These are phyloP conservation scores for Triglochin maritima DNA, from an alignment of 106 monocot genomes.

Conservation along the genomic window DNA sequence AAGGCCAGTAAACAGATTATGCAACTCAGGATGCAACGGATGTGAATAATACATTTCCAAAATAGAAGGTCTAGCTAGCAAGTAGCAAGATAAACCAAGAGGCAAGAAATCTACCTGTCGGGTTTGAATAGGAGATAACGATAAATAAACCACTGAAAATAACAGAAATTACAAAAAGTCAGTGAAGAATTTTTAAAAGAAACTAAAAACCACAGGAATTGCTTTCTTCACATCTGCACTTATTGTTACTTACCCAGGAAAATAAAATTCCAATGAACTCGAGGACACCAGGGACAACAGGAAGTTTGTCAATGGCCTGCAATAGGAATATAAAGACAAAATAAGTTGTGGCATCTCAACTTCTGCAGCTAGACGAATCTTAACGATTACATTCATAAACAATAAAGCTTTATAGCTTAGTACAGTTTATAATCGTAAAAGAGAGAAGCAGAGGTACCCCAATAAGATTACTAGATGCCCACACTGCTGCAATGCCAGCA, in stretches of 20 bases:
- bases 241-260: conserved; percentile 58
- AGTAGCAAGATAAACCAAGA: not conserved
- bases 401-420: too few relatives aligned
- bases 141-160: conserved; percentile 75
- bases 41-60: too few relatives aligned
- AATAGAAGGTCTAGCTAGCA: too few relatives aligned
- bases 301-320: conserved; percentile 82
- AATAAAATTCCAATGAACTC: conserved; percentile 78
- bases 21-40: too few relatives aligned
- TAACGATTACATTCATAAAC: too few relatives aligned
- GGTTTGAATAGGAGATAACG: conserved; percentile 89
- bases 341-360: not conserved
- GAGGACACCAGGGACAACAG: conserved; percentile 42
- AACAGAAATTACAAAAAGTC: not conserved
- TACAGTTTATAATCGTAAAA: too few relatives aligned
- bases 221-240: too few relatives aligned
- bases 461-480: conserved; percentile 66
- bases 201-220: too few relatives aligned
- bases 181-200: not conserved
- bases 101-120: conserved; percentile 43
- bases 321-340: conserved; percentile 1
- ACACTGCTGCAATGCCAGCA: conserved; percentile 57
- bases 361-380: too few relatives aligned
- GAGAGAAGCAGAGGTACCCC: conserved; percentile 14
- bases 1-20: too few relatives aligned